Evolutionary conservation across 2,329 filamentous ascomycete species (phyloP), one percentile per base, ranked within the genome.

Genomic region (Lachnellula subtilissima): DNA sequence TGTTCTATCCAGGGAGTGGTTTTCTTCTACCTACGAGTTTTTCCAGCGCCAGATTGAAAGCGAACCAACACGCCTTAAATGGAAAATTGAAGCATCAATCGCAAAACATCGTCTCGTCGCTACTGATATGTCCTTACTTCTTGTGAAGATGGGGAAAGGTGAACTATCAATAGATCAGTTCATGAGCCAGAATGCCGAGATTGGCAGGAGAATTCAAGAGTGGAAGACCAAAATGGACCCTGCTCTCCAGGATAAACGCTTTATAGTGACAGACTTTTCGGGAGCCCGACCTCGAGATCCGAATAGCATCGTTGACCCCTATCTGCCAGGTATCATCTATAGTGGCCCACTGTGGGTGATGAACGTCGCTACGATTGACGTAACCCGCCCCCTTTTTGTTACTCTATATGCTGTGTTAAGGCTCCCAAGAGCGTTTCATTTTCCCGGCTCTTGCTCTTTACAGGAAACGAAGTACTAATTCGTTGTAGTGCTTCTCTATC

Each of bases 121-220:
- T 1, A 84, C 88, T 68, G 90, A 96, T 56, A 88, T 95, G 75
- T 86, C 90, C 1, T 78, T 87, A 12, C 76, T 97, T 2, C 91
- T 92, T 68, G 85, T 88, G 0, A 82, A 80, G 60, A 82, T 85
- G 45, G 82, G 80, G 28, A 83, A 83, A 58, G 81, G 83, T 12
- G 79, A 85, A 57, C 80, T 95, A 48, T 75, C 77, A 0, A 76
- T 80, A 4, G 81, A 88, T 36, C 79, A 84, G 9, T 96, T 93
- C 66, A 71, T 77, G 25, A 67, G 69, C 2, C 84, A 91, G 64
- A 85, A 89, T 63, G 71, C 76, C 22, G 68, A 73, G 14, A 76
- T 88, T 52, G 77, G 73, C 2, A 70, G 72, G 35, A 73, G 68
- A 48, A 75, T 84, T 36, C 65, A 71, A 37, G 69, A 76, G 25